phyloP scores from a whole-genome alignment of 106 monocot genomes.

The Ottelia alismoides region DNA sequence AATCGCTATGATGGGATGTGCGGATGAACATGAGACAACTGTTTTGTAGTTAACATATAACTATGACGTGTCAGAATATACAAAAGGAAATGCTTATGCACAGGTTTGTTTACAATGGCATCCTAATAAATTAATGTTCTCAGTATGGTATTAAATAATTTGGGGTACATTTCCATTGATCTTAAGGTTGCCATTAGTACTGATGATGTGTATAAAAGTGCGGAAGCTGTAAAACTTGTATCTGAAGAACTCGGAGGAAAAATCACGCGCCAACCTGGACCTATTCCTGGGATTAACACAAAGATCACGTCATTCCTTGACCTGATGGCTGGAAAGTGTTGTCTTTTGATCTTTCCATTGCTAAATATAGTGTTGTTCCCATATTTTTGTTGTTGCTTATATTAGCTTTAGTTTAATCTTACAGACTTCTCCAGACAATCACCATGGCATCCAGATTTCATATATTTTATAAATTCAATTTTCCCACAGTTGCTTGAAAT shows the following conservation, averaged over 20 bases:
- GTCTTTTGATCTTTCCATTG: too few relatives aligned
- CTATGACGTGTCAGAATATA: slow-evolving; percentile 84
- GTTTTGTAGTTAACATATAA: slow-evolving; percentile 92
- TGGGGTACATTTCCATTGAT: slow-evolving; percentile 6
- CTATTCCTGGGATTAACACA: slow-evolving; percentile 89
- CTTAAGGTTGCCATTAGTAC: slow-evolving; percentile 75
- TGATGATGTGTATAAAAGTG: slow-evolving; percentile 91
- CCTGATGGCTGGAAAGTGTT: slow-evolving; percentile 99
- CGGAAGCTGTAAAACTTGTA: slow-evolving; percentile 45
- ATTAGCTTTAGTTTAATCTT: too few relatives aligned
- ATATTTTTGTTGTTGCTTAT: too few relatives aligned
- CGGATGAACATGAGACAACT: slow-evolving; percentile 74
- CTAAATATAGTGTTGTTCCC: too few relatives aligned
- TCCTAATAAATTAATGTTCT: not conserved
- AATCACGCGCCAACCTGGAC: slow-evolving; percentile 92
- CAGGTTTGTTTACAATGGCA: slow-evolving; percentile 38
- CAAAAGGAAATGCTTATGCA: slow-evolving; percentile 97
- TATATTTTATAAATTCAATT: too few relatives aligned
- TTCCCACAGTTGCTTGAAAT: too few relatives aligned
- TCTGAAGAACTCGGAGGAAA: slow-evolving; percentile 90
- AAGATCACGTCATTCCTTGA: slow-evolving; percentile 91
- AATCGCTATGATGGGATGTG: slow-evolving; percentile 91
- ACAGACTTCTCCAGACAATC: too few relatives aligned
- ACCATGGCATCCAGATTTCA: too few relatives aligned
- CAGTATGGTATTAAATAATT: too few relatives aligned